Conservation (phyloP, 164 flowering plant genomes). For the Liquidambar formosana region DNA sequence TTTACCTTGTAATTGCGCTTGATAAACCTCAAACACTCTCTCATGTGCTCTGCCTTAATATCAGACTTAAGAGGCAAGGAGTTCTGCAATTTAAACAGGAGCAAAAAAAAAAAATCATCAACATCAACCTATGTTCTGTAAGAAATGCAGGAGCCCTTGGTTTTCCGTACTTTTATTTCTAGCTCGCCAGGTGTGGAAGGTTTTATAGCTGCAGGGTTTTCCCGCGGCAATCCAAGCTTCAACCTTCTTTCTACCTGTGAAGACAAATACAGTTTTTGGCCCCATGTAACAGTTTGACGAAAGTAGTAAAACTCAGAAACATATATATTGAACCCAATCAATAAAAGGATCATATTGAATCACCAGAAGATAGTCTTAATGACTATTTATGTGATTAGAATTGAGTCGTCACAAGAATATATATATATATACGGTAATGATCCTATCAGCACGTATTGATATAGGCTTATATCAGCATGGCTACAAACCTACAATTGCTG, state of each 20-base stretch:
- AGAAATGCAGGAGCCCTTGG: not conserved
- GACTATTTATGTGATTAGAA: too few relatives aligned
- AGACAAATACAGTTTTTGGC: too few relatives aligned
- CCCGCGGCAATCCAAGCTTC: conserved; percentile 30
- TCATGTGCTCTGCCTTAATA: conserved; percentile 34
- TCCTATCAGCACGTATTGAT: too few relatives aligned
- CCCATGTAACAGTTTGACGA: not conserved
- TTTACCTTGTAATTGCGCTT: conserved; percentile 47
- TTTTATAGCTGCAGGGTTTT: conserved; percentile 9
- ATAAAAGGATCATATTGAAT: too few relatives aligned
- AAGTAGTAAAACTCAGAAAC: not conserved
- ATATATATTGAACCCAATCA: too few relatives aligned
- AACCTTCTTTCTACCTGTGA: conserved; percentile 37
- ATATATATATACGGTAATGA: too few relatives aligned
- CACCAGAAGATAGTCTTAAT: too few relatives aligned
- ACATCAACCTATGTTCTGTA: not conserved
- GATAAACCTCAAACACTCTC: conserved; percentile 53
- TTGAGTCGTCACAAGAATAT: too few relatives aligned
- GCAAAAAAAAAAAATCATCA: not conserved
- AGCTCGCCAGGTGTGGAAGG: conserved; percentile 7
- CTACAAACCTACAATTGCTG: too few relatives aligned
- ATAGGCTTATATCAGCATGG: too few relatives aligned
- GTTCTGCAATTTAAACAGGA: conserved; percentile 20
- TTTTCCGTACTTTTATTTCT: conserved; percentile 17
- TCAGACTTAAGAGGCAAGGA: conserved; percentile 11